Evolutionary conservation across 108 stramenopile genomes (phyloP).

Genomic region (Cyclostephanos tholiformis): DNA sequence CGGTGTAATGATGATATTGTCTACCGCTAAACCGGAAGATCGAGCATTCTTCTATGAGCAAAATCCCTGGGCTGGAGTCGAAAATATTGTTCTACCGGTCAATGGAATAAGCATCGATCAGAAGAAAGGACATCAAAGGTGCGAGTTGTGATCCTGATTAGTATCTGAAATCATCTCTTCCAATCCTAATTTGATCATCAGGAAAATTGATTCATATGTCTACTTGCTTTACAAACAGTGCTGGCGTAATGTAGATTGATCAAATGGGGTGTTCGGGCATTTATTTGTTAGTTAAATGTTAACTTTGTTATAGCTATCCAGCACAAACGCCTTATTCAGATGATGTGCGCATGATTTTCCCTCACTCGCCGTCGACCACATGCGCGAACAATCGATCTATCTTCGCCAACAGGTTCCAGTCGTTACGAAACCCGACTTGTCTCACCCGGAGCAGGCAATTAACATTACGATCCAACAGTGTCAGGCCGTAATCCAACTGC

Average conservation of each 20-base stretch:
- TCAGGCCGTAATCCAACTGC: constrained; percentile 71
- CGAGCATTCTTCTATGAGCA: constrained; percentile 78
- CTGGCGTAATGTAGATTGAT: neutral
- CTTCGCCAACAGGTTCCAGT: constrained; percentile 42
- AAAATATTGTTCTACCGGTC: constrained; percentile 42
- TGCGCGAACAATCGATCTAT: constrained; percentile 31
- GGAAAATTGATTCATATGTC: constrained; percentile 33
- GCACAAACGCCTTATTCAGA: too few species aligned
- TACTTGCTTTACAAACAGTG: constrained; percentile 52
- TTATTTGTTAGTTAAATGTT: too few species aligned
- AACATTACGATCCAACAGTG: constrained; percentile 73
- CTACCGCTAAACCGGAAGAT: constrained; percentile 72
- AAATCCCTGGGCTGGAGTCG: constrained; percentile 47
- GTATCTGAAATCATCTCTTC: too few species aligned
- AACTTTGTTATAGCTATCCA: too few species aligned
- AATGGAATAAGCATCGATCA: constrained; percentile 11
- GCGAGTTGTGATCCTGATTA: neutral
- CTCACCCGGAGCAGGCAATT: constrained; percentile 62
- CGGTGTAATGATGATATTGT: constrained; percentile 72
- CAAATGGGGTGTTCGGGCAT: too few species aligned
- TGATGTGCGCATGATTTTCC: neutral
- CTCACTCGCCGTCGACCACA: constrained; percentile 29
- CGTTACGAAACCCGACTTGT: constrained; percentile 18
- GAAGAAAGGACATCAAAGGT: constrained; percentile 45
- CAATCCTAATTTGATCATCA: constrained; percentile 9